Evolutionary conservation across 805 yeast genomes (phyloP).

Genomic region (Saturnispora saitoi): DNA sequence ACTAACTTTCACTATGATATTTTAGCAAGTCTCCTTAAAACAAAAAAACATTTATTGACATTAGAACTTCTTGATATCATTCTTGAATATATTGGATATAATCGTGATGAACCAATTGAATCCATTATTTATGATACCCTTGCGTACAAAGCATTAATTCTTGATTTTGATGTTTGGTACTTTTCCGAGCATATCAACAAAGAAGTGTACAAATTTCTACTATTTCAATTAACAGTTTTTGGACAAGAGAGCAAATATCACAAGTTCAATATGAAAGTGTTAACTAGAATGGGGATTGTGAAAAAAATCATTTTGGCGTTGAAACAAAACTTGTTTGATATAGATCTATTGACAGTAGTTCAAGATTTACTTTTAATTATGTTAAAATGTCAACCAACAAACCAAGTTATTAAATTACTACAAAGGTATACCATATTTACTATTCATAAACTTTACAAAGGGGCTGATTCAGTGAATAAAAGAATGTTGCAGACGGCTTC

Average conservation of each 20-base stretch:
- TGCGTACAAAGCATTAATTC: slow-evolving; percentile 50
- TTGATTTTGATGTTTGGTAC: slow-evolving; percentile 58
- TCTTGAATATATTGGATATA: slow-evolving; percentile 48
- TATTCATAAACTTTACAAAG: slow-evolving; percentile 24
- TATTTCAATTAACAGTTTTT: slow-evolving; percentile 52
- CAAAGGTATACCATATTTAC: slow-evolving; percentile 45
- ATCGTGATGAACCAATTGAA: slow-evolving; percentile 39
- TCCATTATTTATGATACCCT: slow-evolving; percentile 48
- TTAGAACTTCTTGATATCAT: slow-evolving; percentile 42
- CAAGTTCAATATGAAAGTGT: slow-evolving; percentile 41
- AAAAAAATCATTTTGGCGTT: slow-evolving; percentile 42
- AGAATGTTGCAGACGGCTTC: slow-evolving; percentile 19
- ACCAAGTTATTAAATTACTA: slow-evolving; percentile 46
- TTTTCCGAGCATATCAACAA: slow-evolving; percentile 20
- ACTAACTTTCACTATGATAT: slow-evolving; percentile 52
- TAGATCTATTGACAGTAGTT: slow-evolving; percentile 30
- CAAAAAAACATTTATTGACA: slow-evolving; percentile 33
- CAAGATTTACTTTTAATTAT: slow-evolving; percentile 33
- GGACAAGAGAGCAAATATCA: slow-evolving; percentile 43
- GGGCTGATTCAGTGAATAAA: slow-evolving; percentile 12
- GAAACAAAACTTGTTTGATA: slow-evolving; percentile 33
- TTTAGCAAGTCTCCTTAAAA: slow-evolving; percentile 42
- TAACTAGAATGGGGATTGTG: slow-evolving; percentile 41
- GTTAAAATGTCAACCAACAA: slow-evolving; percentile 40
- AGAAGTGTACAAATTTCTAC: slow-evolving; percentile 42